Base-by-base conservation (phyloP, 495 filamentous ascomycete genomes). In the Thermothielavioides terrestris region DNA sequence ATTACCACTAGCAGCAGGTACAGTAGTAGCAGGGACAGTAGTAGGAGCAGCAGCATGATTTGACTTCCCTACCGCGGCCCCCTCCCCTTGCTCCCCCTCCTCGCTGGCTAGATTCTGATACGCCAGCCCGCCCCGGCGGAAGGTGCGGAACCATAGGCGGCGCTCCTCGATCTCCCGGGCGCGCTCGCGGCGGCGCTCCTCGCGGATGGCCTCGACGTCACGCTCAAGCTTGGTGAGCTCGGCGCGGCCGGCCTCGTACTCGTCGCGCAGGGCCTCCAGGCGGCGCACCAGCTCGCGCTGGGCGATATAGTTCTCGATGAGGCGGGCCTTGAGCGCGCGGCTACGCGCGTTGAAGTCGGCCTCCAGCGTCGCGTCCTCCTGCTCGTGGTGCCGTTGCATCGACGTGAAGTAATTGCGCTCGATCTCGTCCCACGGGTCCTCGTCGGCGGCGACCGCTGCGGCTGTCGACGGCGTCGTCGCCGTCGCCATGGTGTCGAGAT, bases 401-500 rank as follows among this genome's bases (percentile, higher is more conserved):
- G 51, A 53, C 1, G 30, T 21, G 57, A 54, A 64, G 38, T 58
- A 65, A 15, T 65, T 61, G 37, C 42, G 39, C 46, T 65, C 54
- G 21, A 67, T 61, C 14, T 58, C 44, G 17, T 58, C 52, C 63
- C 61, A 66, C 8, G 49, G 32, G n/a, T 31, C 10, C 10, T 42
- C 20, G 12, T 27, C 22, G 1, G 9, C 22, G 28, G 6, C 30
- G 36, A n/a, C n/a, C n/a, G 5, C 11, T 20, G n/a, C 38, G 42
- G 14, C 18, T 40, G 31, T 26, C 31, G 38, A n/a, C 25, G 32
- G 26, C 25, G 40, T 32, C 12, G 26, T 14, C 25, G 47, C 9
- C 20, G 21, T 28, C 27, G 38, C 10, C 2, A 17, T 17, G 39
- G 17, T 17, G 6, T n/a, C n/a, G n/a, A n/a, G n/a, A n/a, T n/a